A percentile compares a stretch with the other conserved stretches of the same genome.
Evolutionary conservation across 23 red algal genomes (phyloP).

Genomic region (Gracilaria gracilis): DNA sequence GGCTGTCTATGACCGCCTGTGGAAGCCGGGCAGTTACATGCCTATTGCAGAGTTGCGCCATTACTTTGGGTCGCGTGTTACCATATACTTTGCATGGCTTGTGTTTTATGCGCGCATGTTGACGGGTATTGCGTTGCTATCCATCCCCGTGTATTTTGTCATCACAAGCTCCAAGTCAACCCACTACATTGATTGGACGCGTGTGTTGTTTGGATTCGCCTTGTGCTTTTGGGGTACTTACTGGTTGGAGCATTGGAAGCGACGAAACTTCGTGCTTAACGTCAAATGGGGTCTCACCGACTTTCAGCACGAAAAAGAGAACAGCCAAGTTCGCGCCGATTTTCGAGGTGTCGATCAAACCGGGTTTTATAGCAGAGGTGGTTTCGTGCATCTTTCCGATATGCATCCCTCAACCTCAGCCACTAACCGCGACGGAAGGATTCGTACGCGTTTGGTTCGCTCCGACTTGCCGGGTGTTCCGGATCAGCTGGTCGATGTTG

Average conservation of each 20-base stretch:
- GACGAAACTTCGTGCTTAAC: slow-evolving; percentile 69
- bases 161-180: not conserved
- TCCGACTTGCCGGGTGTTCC: slow-evolving; percentile 4
- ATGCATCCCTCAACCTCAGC: slow-evolving; percentile 1
- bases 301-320: slow-evolving; percentile 50
- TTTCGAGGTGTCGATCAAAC: slow-evolving; percentile 44
- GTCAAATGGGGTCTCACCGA: slow-evolving; percentile 73
- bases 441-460: not conserved
- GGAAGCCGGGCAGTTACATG: slow-evolving; percentile 6
- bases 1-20: slow-evolving; percentile 54
- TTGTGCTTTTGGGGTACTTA: slow-evolving; percentile 68
- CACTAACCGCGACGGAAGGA: not conserved
- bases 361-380: slow-evolving; percentile 66
- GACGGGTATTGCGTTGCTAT: slow-evolving; percentile 35
- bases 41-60: slow-evolving; percentile 32
- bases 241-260: slow-evolving; percentile 74
- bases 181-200: slow-evolving; percentile 23
- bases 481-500: slow-evolving; percentile 21
- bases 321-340: slow-evolving; percentile 39
- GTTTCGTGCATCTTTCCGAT: slow-evolving; percentile 71
- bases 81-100: slow-evolving; percentile 78
- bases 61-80: slow-evolving; percentile 72
- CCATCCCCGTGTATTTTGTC: slow-evolving; percentile 43
- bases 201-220: slow-evolving; percentile 40
- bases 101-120: slow-evolving; percentile 57